Base-by-base conservation (phyloP, 768 basidiomycete genomes). In the Dictyophora rubrovolvata region DNA sequence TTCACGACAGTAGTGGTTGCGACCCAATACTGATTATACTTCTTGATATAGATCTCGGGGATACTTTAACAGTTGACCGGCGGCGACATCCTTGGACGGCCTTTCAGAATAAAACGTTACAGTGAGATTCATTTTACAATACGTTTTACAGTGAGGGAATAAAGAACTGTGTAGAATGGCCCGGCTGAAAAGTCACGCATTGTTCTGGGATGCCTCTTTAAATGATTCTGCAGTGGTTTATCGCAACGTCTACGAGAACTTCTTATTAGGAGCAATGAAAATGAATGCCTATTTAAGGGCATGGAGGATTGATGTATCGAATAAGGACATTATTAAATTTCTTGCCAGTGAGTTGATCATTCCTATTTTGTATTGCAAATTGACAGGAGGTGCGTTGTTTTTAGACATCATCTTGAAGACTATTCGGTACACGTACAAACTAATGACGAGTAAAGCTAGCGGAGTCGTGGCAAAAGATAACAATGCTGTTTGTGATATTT, bases 211-310 rank as follows among this genome's bases (percentile, higher is more conserved):
- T 67, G 77, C 79, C 5, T 66, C 69, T 14, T 75, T 95, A 61
- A 96, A 94, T 69, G 71, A 80, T 8, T 63, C 70, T 17, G 66
- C 77, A 47, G 78, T 77, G 1, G 81, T 92, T 10, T 81, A 88
- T 69, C 69, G 83, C 55, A 99, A 97, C 70, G 77, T 95, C 12
- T 96, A 92, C 69, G 88, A 92, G 68, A 89, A 85, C 65, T 87
- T 93, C 67, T 70, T 89, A 33, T 69, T 96, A 48, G 77, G 83
- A 2, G 90, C 88, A 0, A 85, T 93, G 77, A 95, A 90, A 72
- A 87, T 92, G 79, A 84, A 90, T 60, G 77, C 80, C 55, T 96
- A 97, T 68, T 72, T 97, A 35, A 76, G 78, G 36, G 48, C 77
- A 54, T 86, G 82, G 83, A 75, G 78, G 14, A 61, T 75, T 17